A percentile compares a stretch with the other conserved stretches of the same genome.
Conservation (phyloP, 2,329 filamentous ascomycete species). For the Fusarium xylarioides region DNA sequence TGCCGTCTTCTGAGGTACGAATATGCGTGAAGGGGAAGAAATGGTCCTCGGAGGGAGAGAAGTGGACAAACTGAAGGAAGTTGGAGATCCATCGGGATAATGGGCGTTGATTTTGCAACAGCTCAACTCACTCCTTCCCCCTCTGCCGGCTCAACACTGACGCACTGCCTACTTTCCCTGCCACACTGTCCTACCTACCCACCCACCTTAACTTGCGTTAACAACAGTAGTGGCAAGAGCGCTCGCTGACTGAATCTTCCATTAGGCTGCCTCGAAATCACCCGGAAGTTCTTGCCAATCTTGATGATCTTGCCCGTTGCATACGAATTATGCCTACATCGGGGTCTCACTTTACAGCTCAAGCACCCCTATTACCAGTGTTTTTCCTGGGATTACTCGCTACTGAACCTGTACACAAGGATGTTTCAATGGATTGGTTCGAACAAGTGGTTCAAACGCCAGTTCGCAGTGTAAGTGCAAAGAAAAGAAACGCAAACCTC, state of each 20-base stretch:
- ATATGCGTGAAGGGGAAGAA: neutral
- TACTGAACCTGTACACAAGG: constrained; percentile 41
- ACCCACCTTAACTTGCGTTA: neutral
- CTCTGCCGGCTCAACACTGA: neutral
- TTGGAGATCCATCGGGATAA: neutral
- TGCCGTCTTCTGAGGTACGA: constrained; percentile 51
- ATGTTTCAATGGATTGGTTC: constrained; percentile 49
- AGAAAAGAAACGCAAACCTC: constrained; percentile 14
- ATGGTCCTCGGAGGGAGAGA: neutral
- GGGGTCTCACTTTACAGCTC: constrained; percentile 52
- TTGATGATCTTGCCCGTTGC: constrained; percentile 48
- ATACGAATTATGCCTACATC: constrained; percentile 54
- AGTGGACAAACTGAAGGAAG: neutral
- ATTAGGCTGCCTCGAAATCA: constrained; percentile 51
- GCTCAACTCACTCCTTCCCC: neutral
- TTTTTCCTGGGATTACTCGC: constrained; percentile 53
- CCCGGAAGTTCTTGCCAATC: constrained; percentile 44
- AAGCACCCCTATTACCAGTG: constrained; percentile 53
- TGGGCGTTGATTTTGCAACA: neutral
- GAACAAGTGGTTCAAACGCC: constrained; percentile 48
- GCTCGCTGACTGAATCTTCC: constrained; percentile 5
- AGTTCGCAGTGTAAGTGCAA: constrained; percentile 51
- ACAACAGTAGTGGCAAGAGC: neutral
- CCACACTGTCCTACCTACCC: neutral
- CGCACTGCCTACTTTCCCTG: neutral